Evolutionary conservation across 2,329 filamentous ascomycete species (phyloP).

Genomic region (Fusarium dlaminii): DNA sequence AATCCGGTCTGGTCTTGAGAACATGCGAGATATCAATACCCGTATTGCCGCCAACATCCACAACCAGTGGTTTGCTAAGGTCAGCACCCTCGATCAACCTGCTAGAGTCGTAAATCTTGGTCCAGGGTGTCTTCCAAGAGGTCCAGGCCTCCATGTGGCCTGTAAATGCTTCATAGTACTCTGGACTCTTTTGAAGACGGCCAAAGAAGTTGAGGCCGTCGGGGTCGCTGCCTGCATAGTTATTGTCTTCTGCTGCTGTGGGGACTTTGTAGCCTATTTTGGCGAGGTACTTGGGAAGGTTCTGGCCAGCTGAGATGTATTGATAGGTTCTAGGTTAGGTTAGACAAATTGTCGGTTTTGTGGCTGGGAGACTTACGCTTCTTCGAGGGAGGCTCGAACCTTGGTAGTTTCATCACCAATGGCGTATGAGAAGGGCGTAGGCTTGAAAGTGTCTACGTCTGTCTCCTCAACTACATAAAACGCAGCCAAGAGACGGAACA

Average conservation of each 20-base stretch:
- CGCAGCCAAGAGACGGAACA: conserved; percentile 26
- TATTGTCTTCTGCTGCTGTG: conserved; percentile 7
- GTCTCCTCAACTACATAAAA: conserved; percentile 31
- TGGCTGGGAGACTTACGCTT: neutral
- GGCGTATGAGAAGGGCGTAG: conserved; percentile 17
- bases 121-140: conserved; percentile 32
- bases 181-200: conserved; percentile 25
- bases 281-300: conserved; percentile 28
- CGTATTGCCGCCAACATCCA: conserved; percentile 30
- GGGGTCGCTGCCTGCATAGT: conserved; percentile 13
- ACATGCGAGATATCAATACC: conserved; percentile 28
- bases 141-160: conserved; percentile 35
- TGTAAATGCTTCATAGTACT: conserved; percentile 29
- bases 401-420: conserved; percentile 35
- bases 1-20: neutral
- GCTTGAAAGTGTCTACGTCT: conserved; percentile 22
- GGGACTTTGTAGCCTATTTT: conserved; percentile 23
- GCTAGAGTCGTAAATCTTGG: conserved; percentile 24
- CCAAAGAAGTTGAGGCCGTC: conserved; percentile 30
- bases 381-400: conserved; percentile 26
- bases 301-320: conserved; percentile 27
- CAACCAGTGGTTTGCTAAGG: conserved; percentile 10
- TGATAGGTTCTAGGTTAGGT: conserved; percentile 9
- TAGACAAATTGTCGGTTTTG: accelerated
- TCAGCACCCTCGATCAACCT: conserved; percentile 15